Evolutionary conservation across 768 basidiomycete species (phyloP), one percentile per base, ranked within the genome.

Genomic region (Hortiboletus campestris): DNA sequence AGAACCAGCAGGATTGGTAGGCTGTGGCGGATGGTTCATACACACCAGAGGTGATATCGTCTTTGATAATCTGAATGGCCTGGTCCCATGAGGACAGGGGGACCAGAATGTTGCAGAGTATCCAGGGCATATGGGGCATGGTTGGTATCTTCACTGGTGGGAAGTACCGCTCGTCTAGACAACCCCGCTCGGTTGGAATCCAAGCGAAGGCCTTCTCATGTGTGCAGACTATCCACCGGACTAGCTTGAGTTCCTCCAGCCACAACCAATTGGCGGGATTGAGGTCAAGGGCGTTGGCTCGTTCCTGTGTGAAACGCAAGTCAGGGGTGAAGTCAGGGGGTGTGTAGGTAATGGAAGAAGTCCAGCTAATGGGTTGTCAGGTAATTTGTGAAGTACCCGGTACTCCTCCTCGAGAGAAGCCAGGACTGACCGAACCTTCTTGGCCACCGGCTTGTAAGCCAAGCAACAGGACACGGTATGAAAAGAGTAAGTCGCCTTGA

Each of bases 171-270:
- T 64, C 47, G 3, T 58, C 40, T 25, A 77, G 75, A 0, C 43
- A 42, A 1, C 78, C 76, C 6, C 62, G 55, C 55, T 79, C 71
- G 0, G 35, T 6, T 4, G 76, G 69, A 2, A 68, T 65, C 75
- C 75, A 79, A 0, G 79, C 73, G 36, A 80, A 76, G 0, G 54
- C 75, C 2, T 50, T 28, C 39, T 77, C 61, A 6, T 75, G 50
- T 0, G 13, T 10, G 2, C 1, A n/a, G 16, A 56, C 17, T 0
- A 56, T 2, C 42, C 49, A 56, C 0, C 6, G n/a, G 4, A 56
- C 20, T 0, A 51, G 20, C 7, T 51, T 56, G 3, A 49, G 6
- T 16, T 49, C 54, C 11, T 49, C 42, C 2, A 25, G 47, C 48
- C 48, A 56, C 2, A 56, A 20, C 32, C 40, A 56, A 2, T 49